Base-by-base conservation (phyloP, 331 rosid species). In the Pyrus hybrid region DNA sequence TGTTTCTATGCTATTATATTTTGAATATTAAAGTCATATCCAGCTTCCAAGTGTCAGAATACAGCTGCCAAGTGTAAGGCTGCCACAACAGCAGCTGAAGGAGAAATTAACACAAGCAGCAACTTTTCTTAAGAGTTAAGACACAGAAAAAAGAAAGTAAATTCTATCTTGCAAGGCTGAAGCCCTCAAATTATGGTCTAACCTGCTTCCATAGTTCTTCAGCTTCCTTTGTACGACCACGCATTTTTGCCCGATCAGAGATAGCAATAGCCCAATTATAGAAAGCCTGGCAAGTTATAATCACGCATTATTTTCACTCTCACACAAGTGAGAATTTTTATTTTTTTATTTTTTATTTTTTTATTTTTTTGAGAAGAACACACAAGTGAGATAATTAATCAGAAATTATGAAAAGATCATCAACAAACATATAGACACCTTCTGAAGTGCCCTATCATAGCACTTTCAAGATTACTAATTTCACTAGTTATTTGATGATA, bases 121-220 rank as follows among this genome's bases (percentile, higher is more conserved):
- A 20, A 17, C 66, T 12, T 7, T 17, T 11, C 45, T 73, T 51
- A 41, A 41, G 58, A 51, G 58, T 54, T 64, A 23, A 69, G 63
- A 61, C 75, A 33, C 21, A 21, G 67, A 25, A 22, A 57, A 32
- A 32, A 12, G 18, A 12, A 72, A 56, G 30, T 7, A 41, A 41
- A 41, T 41, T 13, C 45, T 32, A 68, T 30, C 20, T 25, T 25
- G 58, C 76, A 76, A 68, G 54, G 79, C 73, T 66, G 64, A 76
- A 83, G 71, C 53, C 71, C 73, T 30, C 28, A 62, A 57, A 53
- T 30, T 29, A n/a, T 79, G 51, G 49, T 81, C 65, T 77, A 69
- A 95, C 99, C 99, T 92, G 93, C 84, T 95, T 92, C 99, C 99
- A 95, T 30, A 95, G 81, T 86, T 95, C 99, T 92, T 95, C 99